These are phyloP conservation scores for Wakefieldia striispora DNA, from an alignment of 768 basidiomycete genomes.

Conservation along the genomic window DNA sequence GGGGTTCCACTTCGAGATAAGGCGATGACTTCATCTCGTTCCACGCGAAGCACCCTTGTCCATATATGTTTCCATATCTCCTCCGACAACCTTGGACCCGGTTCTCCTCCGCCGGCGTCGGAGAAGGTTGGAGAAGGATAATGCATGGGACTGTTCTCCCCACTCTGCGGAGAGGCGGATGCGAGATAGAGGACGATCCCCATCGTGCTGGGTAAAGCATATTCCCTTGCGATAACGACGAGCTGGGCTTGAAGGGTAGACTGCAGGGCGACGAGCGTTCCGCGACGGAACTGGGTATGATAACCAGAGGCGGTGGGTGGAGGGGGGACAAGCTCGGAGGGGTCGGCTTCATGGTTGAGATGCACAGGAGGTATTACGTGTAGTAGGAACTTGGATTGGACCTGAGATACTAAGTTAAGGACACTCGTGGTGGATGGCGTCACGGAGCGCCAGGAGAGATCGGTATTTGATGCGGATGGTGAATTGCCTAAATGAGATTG, in stretches of 20 bases:
- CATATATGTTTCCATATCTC: conserved; percentile 89
- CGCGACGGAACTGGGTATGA: conserved; percentile 75
- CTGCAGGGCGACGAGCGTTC: conserved; percentile 83
- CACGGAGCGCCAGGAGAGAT: conserved; percentile 47
- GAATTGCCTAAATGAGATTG: conserved; percentile 13
- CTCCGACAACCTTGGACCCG: conserved; percentile 82
- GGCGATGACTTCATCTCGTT: conserved; percentile 44
- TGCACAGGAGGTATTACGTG: conserved; percentile 80
- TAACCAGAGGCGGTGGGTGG: conserved; percentile 68
- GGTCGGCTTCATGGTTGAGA: conserved; percentile 61
- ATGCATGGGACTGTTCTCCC: conserved; percentile 15
- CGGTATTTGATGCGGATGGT: conserved; percentile 18
- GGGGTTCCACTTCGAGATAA: conserved; percentile 36
- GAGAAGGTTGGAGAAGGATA: conserved; percentile 12
- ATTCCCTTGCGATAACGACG: conserved; percentile 87
- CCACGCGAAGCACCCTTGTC: conserved; percentile 64
- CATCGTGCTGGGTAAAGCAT: conserved; percentile 81
- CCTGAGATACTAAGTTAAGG: conserved; percentile 35
- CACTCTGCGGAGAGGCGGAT: conserved; percentile 31
- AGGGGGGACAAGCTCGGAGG: conserved; percentile 48
- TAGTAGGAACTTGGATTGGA: conserved; percentile 68
- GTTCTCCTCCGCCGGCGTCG: conserved; percentile 45
- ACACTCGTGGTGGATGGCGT: conserved; percentile 45
- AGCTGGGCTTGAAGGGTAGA: conserved; percentile 82
- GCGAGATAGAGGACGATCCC: conserved; percentile 86